These are phyloP conservation scores for Barnettozyma wickerhamii DNA, from an alignment of 805 yeast genomes.

Conservation along the genomic window DNA sequence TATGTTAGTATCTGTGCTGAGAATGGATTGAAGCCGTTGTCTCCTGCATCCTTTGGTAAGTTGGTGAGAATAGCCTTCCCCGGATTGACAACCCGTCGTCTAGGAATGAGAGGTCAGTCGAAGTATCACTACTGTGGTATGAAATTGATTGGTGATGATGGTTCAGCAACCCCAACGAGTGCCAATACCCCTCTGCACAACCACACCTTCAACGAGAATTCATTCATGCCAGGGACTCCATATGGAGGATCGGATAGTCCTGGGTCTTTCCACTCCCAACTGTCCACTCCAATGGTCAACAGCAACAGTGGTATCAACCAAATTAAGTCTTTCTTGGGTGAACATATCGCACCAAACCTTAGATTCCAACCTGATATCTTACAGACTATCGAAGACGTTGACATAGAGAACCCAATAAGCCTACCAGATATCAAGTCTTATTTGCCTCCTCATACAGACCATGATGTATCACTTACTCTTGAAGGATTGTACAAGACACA, in stretches of 20 bases:
- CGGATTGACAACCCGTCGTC: conserved; percentile 59
- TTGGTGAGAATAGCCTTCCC: conserved; percentile 63
- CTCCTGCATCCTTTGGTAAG: conserved; percentile 77
- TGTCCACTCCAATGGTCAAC: conserved; percentile 21
- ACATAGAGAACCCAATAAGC: conserved; percentile 27
- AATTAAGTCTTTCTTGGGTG: conserved; percentile 16
- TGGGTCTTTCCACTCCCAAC: conserved; percentile 22
- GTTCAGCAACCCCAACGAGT: conserved; percentile 23
- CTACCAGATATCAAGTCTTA: conserved; percentile 32
- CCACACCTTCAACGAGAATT: conserved; percentile 16
- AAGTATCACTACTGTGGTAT: conserved; percentile 83
- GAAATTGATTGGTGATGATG: conserved; percentile 36
- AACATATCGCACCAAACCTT: conserved; percentile 13
- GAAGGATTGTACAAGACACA: conserved; percentile 59
- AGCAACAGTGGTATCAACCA: conserved; percentile 7
- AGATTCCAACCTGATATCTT: conserved; percentile 22
- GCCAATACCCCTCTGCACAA: conserved; percentile 24
- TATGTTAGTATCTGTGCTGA: conserved; percentile 56
- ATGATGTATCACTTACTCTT: conserved; percentile 51
- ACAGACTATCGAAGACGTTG: conserved; percentile 13
- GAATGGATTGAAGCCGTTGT: conserved; percentile 51
- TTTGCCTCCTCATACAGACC: conserved; percentile 17
- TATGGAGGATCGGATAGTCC: conserved; percentile 26
- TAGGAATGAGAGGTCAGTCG: conserved; percentile 76
- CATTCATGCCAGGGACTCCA: conserved; percentile 27